Evolutionary conservation across 495 filamentous ascomycete species (phyloP).

Genomic region (Penicillium manginii): DNA sequence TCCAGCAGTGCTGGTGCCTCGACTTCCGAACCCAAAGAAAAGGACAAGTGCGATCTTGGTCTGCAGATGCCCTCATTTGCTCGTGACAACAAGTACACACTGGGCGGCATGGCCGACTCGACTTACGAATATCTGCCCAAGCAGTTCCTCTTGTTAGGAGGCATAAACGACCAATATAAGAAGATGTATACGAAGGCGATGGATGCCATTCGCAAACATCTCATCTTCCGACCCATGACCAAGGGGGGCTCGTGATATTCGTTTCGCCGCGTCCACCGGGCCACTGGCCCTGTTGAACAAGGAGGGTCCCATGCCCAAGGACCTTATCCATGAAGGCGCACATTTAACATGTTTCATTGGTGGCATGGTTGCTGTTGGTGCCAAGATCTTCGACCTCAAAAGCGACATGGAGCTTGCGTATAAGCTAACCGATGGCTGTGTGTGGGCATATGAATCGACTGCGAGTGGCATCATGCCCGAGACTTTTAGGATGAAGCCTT

Average conservation of each 20-base stretch:
- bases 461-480: slow-evolving; percentile 93
- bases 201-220: slow-evolving; percentile 70
- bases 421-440: slow-evolving; percentile 88
- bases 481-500: slow-evolving; percentile 65
- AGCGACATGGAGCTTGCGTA: slow-evolving; percentile 80
- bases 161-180: slow-evolving; percentile 77
- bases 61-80: slow-evolving; percentile 27
- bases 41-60: slow-evolving; percentile 34
- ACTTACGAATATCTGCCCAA: slow-evolving; percentile 97
- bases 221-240: slow-evolving; percentile 87
- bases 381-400: slow-evolving; percentile 80
- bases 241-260: slow-evolving; percentile 71
- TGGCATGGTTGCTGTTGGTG: slow-evolving; percentile 90
- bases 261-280: slow-evolving; percentile 68
- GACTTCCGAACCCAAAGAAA: background rate
- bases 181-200: slow-evolving; percentile 77
- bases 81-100: slow-evolving; percentile 56
- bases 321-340: slow-evolving; percentile 61
- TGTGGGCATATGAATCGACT: slow-evolving; percentile 87
- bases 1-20: background rate
- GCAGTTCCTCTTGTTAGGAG: slow-evolving; percentile 74
- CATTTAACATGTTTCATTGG: slow-evolving; percentile 91
- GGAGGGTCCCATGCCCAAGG: slow-evolving; percentile 13
- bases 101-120: slow-evolving; percentile 87
- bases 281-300: slow-evolving; percentile 32